Base-by-base conservation (phyloP, 768 basidiomycete species). In the Serendipita sp. region DNA sequence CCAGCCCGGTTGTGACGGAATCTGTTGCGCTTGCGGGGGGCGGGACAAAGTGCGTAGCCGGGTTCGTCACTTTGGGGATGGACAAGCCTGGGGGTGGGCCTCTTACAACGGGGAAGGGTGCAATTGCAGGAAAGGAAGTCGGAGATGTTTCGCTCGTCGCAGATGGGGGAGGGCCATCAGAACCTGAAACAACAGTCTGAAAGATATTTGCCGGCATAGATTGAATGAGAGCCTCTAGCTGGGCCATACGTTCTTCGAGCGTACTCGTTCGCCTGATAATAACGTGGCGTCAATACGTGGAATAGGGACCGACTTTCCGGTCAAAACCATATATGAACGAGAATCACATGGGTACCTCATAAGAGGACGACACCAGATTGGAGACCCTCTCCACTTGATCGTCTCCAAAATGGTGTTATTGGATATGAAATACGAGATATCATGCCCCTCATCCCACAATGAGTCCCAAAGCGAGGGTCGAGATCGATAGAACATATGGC, bases 221-320 rank as follows among this genome's bases (percentile, higher is more conserved):
- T 67, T 89, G 86, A 52, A 91, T 89, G 54, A 91, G 79, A 8
- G 85, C 85, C 72, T 91, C 89, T 11, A 91, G 80, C 68, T 90
- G 89, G 69, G 89, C 86, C 89, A 91, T 91, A 35, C 89, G 80
- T 70, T 91, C 89, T 72, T 91, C 89, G 66, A 91, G 79, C 41
- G 89, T 90, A 63, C 88, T 83, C 10, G 89, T 86, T 45, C 87
- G 83, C 73, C 88, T 89, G 68, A 1, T 23, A 10, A 41, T 11
- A 16, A n/a, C 23, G 41, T 41, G 18, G 38, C 23, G 16, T 63
- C 48, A 51, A 18, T 51, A 51, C 18, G 30, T 51, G 18, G n/a
- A 51, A 51, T 51, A 51, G 18, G 48, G 8, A 51, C 30, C 48
- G n/a, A 51, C 5, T 32, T 8, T 7, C n/a, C 48, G 48, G 30